These are phyloP conservation scores for Eucalyptus paniculata DNA, from an alignment of 345 rosid genomes.

Conservation along the genomic window DNA sequence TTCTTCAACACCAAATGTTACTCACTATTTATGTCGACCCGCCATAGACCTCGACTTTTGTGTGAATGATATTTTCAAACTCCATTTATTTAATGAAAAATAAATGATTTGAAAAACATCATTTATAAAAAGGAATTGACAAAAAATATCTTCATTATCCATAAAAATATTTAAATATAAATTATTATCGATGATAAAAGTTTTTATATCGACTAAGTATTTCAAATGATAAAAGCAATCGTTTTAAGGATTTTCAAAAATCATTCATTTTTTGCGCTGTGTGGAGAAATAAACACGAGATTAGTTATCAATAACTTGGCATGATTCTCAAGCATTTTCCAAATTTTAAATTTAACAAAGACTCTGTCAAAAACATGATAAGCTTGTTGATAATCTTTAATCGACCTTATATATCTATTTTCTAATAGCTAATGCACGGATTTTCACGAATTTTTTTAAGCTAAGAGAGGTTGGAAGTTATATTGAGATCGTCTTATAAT, in stretches of 20 bases:
- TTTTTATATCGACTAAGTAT: rapidly evolving
- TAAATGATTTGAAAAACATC: no score
- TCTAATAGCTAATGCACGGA: neutral
- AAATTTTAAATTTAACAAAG: neutral
- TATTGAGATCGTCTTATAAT: no score
- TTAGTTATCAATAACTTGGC: neutral
- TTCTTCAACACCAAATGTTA: neutral
- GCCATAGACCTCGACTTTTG: neutral
- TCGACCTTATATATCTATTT: neutral
- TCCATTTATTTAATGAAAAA: no score
- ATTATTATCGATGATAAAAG: rapidly evolving
- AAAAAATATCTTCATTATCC: no score
- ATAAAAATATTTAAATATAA: no score
- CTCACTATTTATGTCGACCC: neutral
- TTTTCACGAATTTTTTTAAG: neutral
- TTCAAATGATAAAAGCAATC: neutral
- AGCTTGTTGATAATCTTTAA: neutral
- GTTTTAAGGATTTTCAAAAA: no score
- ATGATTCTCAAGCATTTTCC: neutral
- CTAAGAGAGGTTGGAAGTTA: neutral
- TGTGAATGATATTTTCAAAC: rapidly evolving
- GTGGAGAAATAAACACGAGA: neutral
- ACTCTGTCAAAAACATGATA: no score
- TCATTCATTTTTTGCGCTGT: neutral
- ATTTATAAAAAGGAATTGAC: rapidly evolving